Conservation (phyloP, 2,329 filamentous ascomycete genomes). For the Aspergillus quadrilineatus region DNA sequence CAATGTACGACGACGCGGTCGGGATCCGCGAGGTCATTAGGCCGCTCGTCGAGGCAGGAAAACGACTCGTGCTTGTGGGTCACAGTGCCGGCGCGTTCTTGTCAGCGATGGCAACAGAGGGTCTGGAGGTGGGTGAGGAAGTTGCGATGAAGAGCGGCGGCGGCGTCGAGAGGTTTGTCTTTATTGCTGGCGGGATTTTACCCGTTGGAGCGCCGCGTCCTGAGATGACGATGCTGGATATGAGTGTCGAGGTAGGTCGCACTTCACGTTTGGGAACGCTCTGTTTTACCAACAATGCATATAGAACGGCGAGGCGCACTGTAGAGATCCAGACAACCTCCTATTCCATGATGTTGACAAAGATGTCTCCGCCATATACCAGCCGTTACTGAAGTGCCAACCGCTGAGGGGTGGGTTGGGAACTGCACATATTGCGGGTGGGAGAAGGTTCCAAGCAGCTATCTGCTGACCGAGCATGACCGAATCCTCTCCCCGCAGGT, state of each 20-base stretch:
- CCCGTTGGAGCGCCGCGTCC: neutral
- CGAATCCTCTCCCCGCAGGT: neutral
- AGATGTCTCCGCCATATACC: neutral
- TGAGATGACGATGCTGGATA: neutral
- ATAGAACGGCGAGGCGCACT: constrained; percentile 1
- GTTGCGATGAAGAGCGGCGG: neutral
- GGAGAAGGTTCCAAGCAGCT: constrained; percentile 5
- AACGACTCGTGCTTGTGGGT: neutral
- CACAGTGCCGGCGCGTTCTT: constrained; percentile 4
- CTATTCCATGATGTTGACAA: neutral
- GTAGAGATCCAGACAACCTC: neutral
- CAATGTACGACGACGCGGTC: constrained; percentile 3
- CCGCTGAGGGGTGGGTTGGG: constrained; percentile 3
- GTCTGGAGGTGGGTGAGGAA: neutral
- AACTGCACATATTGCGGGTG: constrained; percentile 3
- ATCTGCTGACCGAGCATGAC: constrained; percentile 1
- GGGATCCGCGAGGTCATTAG: neutral
- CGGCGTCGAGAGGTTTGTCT: constrained; percentile 3
- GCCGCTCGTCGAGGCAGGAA: neutral
- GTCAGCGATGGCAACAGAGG: neutral
- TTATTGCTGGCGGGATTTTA: constrained; percentile 2
- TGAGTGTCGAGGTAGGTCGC: neutral
- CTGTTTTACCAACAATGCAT: neutral
- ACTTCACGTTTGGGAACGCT: neutral
- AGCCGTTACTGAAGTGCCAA: neutral